Conservation (phyloP, 2,329 filamentous ascomycete genomes). For the Claviceps capensis region DNA sequence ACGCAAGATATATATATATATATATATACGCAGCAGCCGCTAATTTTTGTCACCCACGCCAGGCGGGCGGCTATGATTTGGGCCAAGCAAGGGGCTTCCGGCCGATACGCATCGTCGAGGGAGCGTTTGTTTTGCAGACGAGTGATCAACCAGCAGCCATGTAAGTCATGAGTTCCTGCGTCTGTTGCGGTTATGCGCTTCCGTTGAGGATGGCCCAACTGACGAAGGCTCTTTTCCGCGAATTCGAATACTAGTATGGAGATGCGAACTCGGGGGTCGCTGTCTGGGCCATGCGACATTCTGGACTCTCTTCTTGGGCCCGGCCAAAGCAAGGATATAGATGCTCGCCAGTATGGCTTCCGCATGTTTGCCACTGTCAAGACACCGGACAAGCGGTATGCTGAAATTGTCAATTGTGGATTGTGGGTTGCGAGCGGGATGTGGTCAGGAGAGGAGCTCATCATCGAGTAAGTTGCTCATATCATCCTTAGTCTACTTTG, state of each 20-base stretch:
- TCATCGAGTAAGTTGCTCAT: constrained; percentile 27
- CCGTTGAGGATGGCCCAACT: background rate
- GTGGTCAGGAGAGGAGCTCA: constrained; percentile 29
- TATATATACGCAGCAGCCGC: too few relatives aligned
- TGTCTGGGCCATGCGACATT: constrained; percentile 31
- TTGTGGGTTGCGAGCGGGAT: constrained; percentile 37
- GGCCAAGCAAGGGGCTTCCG: constrained; percentile 26
- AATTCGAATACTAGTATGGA: constrained; percentile 17
- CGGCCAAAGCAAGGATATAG: constrained; percentile 23
- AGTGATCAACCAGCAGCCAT: constrained; percentile 32
- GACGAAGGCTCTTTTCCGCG: background rate
- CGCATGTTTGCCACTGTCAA: constrained; percentile 36
- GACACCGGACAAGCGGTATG: constrained; percentile 34
- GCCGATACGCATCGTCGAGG: constrained; percentile 30
- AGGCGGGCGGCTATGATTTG: constrained; percentile 30
- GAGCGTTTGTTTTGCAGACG: constrained; percentile 35
- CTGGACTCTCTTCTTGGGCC: constrained; percentile 27
- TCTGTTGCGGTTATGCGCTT: background rate
- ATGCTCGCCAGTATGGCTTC: constrained; percentile 32
- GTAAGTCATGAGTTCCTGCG: constrained; percentile 13
- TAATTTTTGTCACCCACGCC: background rate
- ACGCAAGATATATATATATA: background rate
- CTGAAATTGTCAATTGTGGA: constrained; percentile 33
- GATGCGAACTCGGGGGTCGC: constrained; percentile 33
- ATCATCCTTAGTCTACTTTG: background rate